Conservation (phyloP, 140 eudicot species). For the Senecio squalidus region DNA sequence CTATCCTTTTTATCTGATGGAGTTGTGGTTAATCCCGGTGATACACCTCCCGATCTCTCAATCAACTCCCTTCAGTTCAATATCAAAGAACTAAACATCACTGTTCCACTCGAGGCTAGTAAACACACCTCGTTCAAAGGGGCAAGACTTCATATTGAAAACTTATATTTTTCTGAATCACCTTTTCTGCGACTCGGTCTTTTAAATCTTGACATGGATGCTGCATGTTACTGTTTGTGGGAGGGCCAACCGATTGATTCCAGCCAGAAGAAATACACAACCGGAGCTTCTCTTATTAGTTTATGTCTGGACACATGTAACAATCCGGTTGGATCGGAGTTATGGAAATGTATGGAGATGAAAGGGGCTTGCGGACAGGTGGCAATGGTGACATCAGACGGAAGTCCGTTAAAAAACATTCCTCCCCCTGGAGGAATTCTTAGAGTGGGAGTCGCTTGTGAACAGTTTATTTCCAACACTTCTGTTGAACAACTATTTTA, state of each 20-base stretch:
- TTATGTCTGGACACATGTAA: slow-evolving; percentile 56
- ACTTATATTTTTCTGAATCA: slow-evolving; percentile 54
- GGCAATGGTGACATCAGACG: slow-evolving; percentile 97
- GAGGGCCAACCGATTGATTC: slow-evolving; percentile 82
- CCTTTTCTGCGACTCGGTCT: slow-evolving; percentile 59
- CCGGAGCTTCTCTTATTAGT: slow-evolving; percentile 59
- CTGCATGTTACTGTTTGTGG: slow-evolving; percentile 95
- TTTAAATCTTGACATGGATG: slow-evolving; percentile 88
- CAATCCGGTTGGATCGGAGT: slow-evolving; percentile 25
- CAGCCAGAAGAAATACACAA: slow-evolving; percentile 70
- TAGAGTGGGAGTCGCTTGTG: slow-evolving; percentile 69
- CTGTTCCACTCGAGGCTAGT: slow-evolving; percentile 50
- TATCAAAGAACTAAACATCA: slow-evolving; percentile 61
- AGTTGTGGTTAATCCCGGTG: slow-evolving; percentile 53
- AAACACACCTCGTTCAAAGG: slow-evolving; percentile 48
- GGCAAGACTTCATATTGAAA: slow-evolving; percentile 73
- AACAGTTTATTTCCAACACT: slow-evolving; percentile 71
- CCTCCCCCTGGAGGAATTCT: slow-evolving; percentile 96
- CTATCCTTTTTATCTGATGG: slow-evolving; percentile 84
- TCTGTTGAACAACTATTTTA: slow-evolving; percentile 82
- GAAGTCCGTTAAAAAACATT: slow-evolving; percentile 53
- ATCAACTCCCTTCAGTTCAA: slow-evolving; percentile 51
- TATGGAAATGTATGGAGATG: slow-evolving; percentile 81
- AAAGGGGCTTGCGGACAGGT: slow-evolving; percentile 62
- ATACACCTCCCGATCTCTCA: slow-evolving; percentile 53